These are phyloP conservation scores for Globisporangium okanoganense DNA, from an alignment of 352 stramenopile genomes.

Conservation along the genomic window DNA sequence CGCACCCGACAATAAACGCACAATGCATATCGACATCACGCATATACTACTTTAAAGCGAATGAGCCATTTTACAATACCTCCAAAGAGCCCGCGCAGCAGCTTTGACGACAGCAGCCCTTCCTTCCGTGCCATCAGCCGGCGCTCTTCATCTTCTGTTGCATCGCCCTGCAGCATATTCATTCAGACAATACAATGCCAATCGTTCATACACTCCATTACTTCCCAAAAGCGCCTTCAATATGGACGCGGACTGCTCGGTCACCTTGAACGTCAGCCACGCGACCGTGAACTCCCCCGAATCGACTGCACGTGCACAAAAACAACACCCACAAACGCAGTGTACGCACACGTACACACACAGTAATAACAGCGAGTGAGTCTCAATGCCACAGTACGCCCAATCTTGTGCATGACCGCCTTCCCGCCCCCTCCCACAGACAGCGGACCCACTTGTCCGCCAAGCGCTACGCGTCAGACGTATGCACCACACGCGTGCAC, in stretches of 20 bases:
- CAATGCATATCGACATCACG: not conserved
- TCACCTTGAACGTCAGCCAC: conserved; percentile 87
- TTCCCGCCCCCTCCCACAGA: not conserved
- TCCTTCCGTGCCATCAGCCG: conserved; percentile 65
- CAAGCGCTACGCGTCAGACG: not conserved
- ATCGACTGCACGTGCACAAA: conserved; percentile 40
- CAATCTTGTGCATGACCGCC: not conserved
- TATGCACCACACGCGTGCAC: not conserved
- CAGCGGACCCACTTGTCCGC: not conserved
- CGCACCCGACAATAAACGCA: not conserved
- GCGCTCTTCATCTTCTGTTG: conserved; percentile 59
- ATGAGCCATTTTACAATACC: too few species aligned
- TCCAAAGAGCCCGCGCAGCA: conserved; percentile 70
- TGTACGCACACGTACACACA: not conserved
- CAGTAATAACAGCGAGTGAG: not conserved
- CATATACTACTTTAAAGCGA: too few species aligned
- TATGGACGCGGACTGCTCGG: not conserved
- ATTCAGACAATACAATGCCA: too few species aligned
- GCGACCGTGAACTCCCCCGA: conserved; percentile 76
- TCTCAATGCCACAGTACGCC: not conserved
- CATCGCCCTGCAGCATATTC: conserved; percentile 44
- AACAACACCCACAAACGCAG: not conserved
- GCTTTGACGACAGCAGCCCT: conserved; percentile 68
- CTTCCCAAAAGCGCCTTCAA: not conserved
- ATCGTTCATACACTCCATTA: too few species aligned